Evolutionary conservation across 106 monocot species (phyloP).

Genomic region (Iris macrosiphon): DNA sequence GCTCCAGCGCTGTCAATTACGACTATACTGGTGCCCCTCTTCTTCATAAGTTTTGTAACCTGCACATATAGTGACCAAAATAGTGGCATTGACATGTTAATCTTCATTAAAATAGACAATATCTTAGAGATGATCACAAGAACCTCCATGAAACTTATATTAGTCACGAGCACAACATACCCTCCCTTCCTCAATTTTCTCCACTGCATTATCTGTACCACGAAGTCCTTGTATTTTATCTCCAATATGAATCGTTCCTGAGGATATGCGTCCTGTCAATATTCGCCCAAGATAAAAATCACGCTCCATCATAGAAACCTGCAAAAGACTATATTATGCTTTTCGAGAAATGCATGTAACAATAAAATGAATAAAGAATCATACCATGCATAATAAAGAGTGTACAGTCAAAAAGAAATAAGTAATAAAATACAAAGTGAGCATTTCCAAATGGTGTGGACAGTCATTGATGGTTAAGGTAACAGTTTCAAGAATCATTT

Average conservation of each 20-base stretch:
- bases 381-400: too few species aligned
- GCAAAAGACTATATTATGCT: conserved; percentile 15
- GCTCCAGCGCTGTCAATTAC: conserved; percentile 81
- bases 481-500: too few species aligned
- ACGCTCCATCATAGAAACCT: conserved; percentile 99
- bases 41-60: conserved; percentile 98
- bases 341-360: not conserved
- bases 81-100: not conserved
- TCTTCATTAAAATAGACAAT: not conserved
- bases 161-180: conserved; percentile 28
- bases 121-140: conserved; percentile 6
- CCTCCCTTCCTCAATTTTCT: conserved; percentile 96
- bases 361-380: not conserved
- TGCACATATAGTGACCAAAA: conserved; percentile 10
- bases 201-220: conserved; percentile 46
- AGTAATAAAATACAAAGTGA: too few species aligned
- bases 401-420: too few species aligned
- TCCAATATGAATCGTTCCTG: conserved; percentile 68
- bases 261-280: conserved; percentile 82
- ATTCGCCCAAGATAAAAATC: conserved; percentile 98
- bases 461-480: too few species aligned
- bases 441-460: too few species aligned
- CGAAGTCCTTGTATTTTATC: conserved; percentile 82
- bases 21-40: conserved; percentile 80
- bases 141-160: not conserved